Percentiles rank a stretch among this genome's conserved stretches.
Conservation (phyloP, 1,284 basidiomycete species). For the Mrakiaceae sp. region DNA sequence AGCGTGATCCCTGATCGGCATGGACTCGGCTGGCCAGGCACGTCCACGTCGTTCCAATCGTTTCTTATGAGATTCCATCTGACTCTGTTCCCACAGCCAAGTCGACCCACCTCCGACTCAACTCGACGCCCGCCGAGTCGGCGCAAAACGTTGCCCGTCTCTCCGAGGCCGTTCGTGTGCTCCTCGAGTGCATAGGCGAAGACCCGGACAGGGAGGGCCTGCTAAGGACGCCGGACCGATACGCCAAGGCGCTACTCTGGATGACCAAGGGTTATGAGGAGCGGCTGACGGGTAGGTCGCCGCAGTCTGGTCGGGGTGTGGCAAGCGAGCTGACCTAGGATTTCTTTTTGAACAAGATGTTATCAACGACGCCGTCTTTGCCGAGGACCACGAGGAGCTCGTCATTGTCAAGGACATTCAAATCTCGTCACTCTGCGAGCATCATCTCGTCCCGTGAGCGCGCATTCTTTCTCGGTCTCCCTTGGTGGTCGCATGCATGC, state of each 20-base stretch:
- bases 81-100: conserved; percentile 52
- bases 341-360: conserved; percentile 51
- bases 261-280: conserved; percentile 99
- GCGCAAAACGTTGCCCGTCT: conserved; percentile 64
- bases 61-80: not conserved
- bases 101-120: conserved; percentile 71
- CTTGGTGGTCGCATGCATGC: no score
- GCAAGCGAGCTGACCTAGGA: not conserved
- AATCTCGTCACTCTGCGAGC: conserved; percentile 94
- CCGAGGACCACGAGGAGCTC: conserved; percentile 99
- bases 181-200: conserved; percentile 96
- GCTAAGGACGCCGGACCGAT: conserved; percentile 81
- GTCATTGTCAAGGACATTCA: conserved; percentile 97
- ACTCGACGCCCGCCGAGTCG: conserved; percentile 63
- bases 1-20: conserved; percentile 61
- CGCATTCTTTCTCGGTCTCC: no score
- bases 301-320: not conserved
- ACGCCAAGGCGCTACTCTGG: conserved; percentile 96
- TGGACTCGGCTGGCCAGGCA: conserved; percentile 90
- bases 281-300: conserved; percentile 58
- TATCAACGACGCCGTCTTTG: conserved; percentile 96
- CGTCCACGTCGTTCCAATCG: conserved; percentile 21
- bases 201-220: conserved; percentile 92
- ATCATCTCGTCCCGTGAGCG: conserved; percentile 75
- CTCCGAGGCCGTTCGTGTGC: conserved; percentile 71